Evolutionary conservation across 179 eudicot species (phyloP), one percentile per base, ranked within the genome.

Genomic region (Carnegiea gigantea): DNA sequence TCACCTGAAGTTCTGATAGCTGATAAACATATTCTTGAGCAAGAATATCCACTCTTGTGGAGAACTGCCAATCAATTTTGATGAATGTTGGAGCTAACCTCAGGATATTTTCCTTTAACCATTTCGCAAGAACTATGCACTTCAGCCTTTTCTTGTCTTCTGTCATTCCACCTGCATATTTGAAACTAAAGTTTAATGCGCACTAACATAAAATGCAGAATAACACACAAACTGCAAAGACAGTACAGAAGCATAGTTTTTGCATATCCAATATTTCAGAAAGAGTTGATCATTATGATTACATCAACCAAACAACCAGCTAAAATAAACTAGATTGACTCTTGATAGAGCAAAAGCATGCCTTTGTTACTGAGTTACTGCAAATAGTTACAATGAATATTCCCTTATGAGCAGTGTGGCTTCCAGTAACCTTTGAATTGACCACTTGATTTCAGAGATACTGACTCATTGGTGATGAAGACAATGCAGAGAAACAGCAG

Each of bases 11-110:
- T 90, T 95, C 98, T 40, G 99, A 94, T 77, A 95, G 89, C 78
- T 95, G 97, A 87, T 95, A 98, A 79, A 95, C 97, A 82, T 94
- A 95, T 86, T 95, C 99, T 87, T 95, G 98, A 83, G 95, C 88
- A 85, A 94, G 99, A 89, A 95, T 94, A 86, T 94, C 99, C 73
- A 94, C 99, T 82, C 99, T 92, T 53, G 99, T 95, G 40, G 99
- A 95, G 90, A 95, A 95, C 86, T 95, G 98, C 88, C 94, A 98
- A 43, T 98, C 99, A 48, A 95, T 92, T 87, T 95, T 95, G 46
- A 95, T 95, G 81, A 95, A 95, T 49, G 99, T 95, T 75, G 99
- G 99, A 82, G 98, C 99, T 75, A 95, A 84, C 88, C 98, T 91
- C 89, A 95, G 85, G 78, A 95, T 95, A 83, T 77, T 94, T 89